phyloP scores from a whole-genome alignment of 2,329 filamentous ascomycete species.

The Diaporthe humulicola region DNA sequence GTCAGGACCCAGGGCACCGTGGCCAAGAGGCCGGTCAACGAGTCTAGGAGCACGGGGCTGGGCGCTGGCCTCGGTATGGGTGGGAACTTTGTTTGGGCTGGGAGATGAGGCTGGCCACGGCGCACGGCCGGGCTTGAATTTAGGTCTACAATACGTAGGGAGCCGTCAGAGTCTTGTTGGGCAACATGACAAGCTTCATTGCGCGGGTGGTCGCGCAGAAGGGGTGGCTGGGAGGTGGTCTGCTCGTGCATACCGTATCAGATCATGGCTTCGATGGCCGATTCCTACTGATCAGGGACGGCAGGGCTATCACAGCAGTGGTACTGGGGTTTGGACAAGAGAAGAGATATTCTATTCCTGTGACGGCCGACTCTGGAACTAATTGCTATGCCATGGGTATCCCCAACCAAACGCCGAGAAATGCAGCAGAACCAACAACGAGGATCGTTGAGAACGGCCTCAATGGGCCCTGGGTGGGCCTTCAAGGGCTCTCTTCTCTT shows the following conservation, averaged over 20 bases:
- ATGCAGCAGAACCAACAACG: constrained; percentile 17
- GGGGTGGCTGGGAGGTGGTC: not conserved
- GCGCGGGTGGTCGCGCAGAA: not conserved
- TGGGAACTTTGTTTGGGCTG: constrained; percentile 69
- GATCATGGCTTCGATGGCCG: not conserved
- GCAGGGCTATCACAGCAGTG: not conserved
- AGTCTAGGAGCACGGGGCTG: constrained; percentile 64
- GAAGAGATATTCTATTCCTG: constrained; percentile 27
- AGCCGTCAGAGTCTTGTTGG: not conserved
- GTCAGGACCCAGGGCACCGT: constrained; percentile 84
- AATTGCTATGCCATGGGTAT: constrained; percentile 36
- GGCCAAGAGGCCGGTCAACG: constrained; percentile 83
- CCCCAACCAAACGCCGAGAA: constrained; percentile 35
- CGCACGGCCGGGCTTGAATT: not conserved
- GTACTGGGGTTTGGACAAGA: not conserved
- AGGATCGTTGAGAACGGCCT: not conserved
- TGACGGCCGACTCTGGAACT: not conserved
- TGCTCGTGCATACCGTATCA: not conserved
- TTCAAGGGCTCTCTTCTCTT: not conserved
- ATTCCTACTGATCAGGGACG: too few relatives aligned
- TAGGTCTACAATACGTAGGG: not conserved
- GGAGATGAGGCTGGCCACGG: constrained; percentile 36
- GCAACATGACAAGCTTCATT: not conserved
- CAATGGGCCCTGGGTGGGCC: not conserved
- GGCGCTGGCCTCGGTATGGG: constrained; percentile 68